phyloP scores from a whole-genome alignment of 1,139 yeast species.

The Blastobotrys niveus region DNA sequence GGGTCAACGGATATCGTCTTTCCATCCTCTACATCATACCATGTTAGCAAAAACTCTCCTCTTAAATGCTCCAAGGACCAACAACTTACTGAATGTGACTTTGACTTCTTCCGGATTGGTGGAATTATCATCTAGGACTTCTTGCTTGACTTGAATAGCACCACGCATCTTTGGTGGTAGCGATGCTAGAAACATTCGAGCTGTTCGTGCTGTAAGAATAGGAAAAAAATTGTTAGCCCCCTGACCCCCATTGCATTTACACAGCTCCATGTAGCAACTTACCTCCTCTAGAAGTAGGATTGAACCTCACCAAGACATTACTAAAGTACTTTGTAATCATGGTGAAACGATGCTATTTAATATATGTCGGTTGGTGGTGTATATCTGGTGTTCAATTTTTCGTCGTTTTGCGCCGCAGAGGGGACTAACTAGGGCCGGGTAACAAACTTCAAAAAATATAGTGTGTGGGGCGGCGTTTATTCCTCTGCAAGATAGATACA shows the following conservation, averaged over 20 bases:
- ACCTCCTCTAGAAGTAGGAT: conserved; percentile 67
- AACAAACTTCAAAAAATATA: too few species aligned
- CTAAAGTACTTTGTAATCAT: conserved; percentile 87
- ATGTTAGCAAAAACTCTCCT: conserved; percentile 3
- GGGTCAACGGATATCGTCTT: conserved; percentile 67
- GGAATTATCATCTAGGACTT: conserved; percentile 33
- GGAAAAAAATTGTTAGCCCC: background rate
- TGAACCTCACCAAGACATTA: conserved; percentile 68
- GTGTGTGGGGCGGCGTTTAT: too few species aligned
- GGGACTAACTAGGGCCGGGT: too few species aligned
- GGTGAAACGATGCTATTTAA: background rate
- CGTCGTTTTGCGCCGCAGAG: too few species aligned
- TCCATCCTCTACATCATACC: conserved; percentile 53
- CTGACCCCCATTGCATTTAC: background rate
- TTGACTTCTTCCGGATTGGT: conserved; percentile 53
- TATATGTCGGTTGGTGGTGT: conserved; percentile 2
- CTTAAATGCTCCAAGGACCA: background rate
- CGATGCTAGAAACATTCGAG: conserved; percentile 72
- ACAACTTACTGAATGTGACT: conserved; percentile 59
- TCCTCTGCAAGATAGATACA: too few species aligned
- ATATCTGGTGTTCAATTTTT: conserved; percentile 3
- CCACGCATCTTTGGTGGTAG: conserved; percentile 53
- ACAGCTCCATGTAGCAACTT: conserved; percentile 31
- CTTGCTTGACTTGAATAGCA: conserved; percentile 28
- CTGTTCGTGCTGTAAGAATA: conserved; percentile 61